Evolutionary conservation across 225 moss, liverwort and hornwort species (phyloP), one percentile per base, ranked within the genome.

Genomic region (Takakia lepidozioides): DNA sequence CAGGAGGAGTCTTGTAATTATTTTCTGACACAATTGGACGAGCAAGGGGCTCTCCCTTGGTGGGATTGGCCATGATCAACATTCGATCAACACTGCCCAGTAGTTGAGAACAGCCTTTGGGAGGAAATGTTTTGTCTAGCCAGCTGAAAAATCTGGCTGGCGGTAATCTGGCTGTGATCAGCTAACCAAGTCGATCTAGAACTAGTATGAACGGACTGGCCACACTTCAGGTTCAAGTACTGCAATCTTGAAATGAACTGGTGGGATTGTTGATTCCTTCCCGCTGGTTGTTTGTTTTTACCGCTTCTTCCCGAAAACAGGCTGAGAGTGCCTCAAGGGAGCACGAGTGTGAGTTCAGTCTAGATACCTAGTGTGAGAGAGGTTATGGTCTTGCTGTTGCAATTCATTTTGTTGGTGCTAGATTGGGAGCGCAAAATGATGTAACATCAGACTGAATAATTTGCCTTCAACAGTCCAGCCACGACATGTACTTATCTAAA

Each of bases 21-120:
- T 62, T 79, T 66, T 56, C 43, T 79, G 24, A 57, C 65, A 3
- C 52, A 65, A 36, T 46, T 78, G 18, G 72, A 73, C 47, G 72
- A 73, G 27, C 72, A 68, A 21, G 58, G 59, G 24, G 51, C 26
- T 7, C 28, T 74, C 1, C 60, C 65, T 6, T 78, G 72, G 78
- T 77, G 72, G 76, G 72, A 77, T 6, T 77, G 64, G 76, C 67
- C 61, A 5, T 48, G 56, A 76, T 16, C 7, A 16, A 41, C 41
- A 41, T 41, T 17, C 19, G n/a, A n/a, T n/a, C n/a, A n/a, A n/a
- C n/a, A n/a, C n/a, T n/a, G n/a, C n/a, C n/a, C n/a, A n/a, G n/a
- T n/a, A 3, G 41, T 41, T 20, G 41, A 20, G 41, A 41, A 20
- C 41, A 41, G 41, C 41, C 20, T 14, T 20, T 41, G 19, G 41